Base-by-base conservation (phyloP, 1,139 yeast species). In the Saccharomyces hybrid region DNA sequence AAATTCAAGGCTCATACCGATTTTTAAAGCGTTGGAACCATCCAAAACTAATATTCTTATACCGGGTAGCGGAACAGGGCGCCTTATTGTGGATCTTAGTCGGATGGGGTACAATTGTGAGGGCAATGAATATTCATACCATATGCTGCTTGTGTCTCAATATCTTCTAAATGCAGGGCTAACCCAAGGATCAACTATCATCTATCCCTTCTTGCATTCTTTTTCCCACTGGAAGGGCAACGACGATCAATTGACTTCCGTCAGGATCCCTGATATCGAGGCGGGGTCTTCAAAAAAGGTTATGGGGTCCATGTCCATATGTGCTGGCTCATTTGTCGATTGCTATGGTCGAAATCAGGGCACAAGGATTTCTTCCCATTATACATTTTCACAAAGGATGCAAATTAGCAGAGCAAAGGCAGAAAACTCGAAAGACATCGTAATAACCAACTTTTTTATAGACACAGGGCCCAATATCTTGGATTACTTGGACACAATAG, bases 41-140 rank as follows among this genome's bases (percentile, higher is more conserved):
- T 73, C 69, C 20, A 56, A 67, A 42, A 75, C 70, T 23, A 53
- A 72, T 48, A 75, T 88, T 0, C 72, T 89, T 34, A 83, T 84
- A 1, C 96, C 96, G 0, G 96, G 96, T 0, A 83, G 89, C 57
- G 96, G 96, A 0, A 73, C 88, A 20, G 96, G 95, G 0, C 69
- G 96, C 53, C 68, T 88, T 56, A 85, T 88, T 13, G 77, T 80
- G 54, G 96, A 89, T 51, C 71, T 88, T 52, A 88, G 88, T 1
- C 69, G 67, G 29, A 63, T 76, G 53, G 96, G 96, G 1, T 88
- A 84, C 66, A 71, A 77, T 69, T 81, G 86, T n/a, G 90, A 87
- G 61, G 96, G 96, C 0, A 89, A 88, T 67, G 96, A 90, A 65
- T 80, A 84, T 62, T 84, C 93, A 25, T 85, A 83, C 63, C 95